phyloP scores from a whole-genome alignment of 257 asterid species.

The Scutellaria baicalensis region DNA sequence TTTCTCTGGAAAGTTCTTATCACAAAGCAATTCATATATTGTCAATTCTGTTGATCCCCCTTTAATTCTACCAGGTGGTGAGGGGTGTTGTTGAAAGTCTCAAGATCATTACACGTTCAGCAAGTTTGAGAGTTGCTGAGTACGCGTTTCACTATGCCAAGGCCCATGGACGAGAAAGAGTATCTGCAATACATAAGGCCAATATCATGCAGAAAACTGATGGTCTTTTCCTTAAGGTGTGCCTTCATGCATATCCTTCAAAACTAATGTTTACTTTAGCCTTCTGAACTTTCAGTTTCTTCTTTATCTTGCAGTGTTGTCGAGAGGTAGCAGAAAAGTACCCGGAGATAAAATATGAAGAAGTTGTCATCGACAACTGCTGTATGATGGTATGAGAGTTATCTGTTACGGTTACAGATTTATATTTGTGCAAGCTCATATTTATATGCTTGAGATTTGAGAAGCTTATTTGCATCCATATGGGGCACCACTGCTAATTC shows the following conservation, averaged over 20 bases:
- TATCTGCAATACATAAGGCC: constrained; percentile 94
- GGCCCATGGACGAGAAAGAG: constrained; percentile 85
- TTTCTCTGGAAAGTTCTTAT: not conserved
- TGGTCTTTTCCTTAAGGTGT: constrained; percentile 95
- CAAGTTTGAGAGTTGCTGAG: constrained; percentile 94
- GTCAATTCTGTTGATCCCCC: constrained; percentile 7
- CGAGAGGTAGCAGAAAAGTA: constrained; percentile 95
- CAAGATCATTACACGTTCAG: constrained; percentile 93
- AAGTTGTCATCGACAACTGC: constrained; percentile 94
- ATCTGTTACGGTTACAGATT: not conserved
- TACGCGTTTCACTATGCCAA: constrained; percentile 94
- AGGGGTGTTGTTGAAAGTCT: constrained; percentile 98
- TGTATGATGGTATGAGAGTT: constrained; percentile 75
- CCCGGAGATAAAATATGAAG: constrained; percentile 82
- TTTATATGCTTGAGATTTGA: not conserved
- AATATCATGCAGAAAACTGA: constrained; percentile 99
- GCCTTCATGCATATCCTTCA: constrained; percentile 2
- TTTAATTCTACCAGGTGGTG: constrained; percentile 54
- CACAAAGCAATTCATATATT: not conserved
- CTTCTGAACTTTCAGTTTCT: constrained; percentile 18
- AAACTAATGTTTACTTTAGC: not conserved
- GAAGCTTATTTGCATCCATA: not conserved
- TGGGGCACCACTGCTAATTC: not conserved
- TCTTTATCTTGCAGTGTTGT: constrained; percentile 64
- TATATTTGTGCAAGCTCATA: constrained; percentile 2